Percentiles rank a stretch among this genome's conserved stretches.
Conservation (phyloP, 2,329 filamentous ascomycete genomes). For the Aschersonia sp. region DNA sequence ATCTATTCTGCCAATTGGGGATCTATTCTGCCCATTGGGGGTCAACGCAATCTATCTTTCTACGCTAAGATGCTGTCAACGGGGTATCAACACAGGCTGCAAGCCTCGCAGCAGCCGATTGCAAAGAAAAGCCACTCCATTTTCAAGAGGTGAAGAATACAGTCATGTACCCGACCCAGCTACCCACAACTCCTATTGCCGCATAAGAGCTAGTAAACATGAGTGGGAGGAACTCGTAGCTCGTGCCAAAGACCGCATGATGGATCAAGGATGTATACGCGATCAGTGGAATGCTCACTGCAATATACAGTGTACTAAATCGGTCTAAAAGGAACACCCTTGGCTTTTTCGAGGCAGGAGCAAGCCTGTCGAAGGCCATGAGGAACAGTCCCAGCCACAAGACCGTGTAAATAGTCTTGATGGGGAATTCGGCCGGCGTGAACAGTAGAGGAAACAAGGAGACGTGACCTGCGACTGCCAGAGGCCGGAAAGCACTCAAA, state of each 20-base stretch:
- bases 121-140: no score
- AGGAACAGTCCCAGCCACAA: slow-evolving; percentile 84
- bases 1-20: no score
- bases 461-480: slow-evolving; percentile 88
- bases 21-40: no score
- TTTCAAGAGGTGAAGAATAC: slow-evolving; percentile 65
- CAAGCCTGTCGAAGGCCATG: slow-evolving; percentile 72
- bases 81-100: neutral
- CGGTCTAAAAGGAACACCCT: slow-evolving; percentile 83
- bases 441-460: slow-evolving; percentile 91
- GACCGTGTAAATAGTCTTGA: slow-evolving; percentile 87
- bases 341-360: slow-evolving; percentile 66
- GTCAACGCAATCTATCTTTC: no score
- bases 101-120: neutral
- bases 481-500: slow-evolving; percentile 77
- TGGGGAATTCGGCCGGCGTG: slow-evolving; percentile 79
- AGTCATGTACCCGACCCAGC: slow-evolving; percentile 87
- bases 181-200: slow-evolving; percentile 85
- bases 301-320: slow-evolving; percentile 80
- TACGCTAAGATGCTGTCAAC: neutral
- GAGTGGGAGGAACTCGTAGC: slow-evolving; percentile 78
- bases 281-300: slow-evolving; percentile 77
- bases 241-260: slow-evolving; percentile 65
- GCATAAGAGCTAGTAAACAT: slow-evolving; percentile 97
- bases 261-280: slow-evolving; percentile 79